These are phyloP conservation scores for Rhizophagus sp. DNA, from an alignment of 192 early-diverging fungal genomes.

Conservation along the genomic window DNA sequence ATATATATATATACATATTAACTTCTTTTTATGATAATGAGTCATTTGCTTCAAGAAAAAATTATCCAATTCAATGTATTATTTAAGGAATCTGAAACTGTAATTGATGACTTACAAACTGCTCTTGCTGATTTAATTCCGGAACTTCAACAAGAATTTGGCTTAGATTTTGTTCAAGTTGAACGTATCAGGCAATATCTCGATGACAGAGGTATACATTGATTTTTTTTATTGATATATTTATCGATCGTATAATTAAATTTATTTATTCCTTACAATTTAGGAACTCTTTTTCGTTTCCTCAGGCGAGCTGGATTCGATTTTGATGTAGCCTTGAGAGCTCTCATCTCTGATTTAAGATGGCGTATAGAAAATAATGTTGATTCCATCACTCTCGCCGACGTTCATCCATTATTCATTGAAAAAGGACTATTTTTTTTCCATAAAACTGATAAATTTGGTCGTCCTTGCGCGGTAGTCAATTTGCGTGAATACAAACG, in stretches of 20 bases:
- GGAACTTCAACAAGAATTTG: constrained; percentile 5
- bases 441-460: constrained; percentile 39
- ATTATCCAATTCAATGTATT: constrained; percentile 6
- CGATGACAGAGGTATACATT: constrained; percentile 18
- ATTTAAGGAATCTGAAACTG: constrained; percentile 22
- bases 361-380: constrained; percentile 41
- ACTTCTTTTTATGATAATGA: constrained; percentile 20
- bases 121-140: constrained; percentile 2
- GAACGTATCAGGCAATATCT: constrained; percentile 30
- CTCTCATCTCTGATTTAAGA: constrained; percentile 36
- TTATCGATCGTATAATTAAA: neutral
- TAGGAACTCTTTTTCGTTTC: constrained; percentile 52
- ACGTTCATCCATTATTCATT: constrained; percentile 33
- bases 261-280: neutral
- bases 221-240: neutral
- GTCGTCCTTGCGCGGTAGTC: constrained; percentile 41
- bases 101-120: constrained; percentile 19
- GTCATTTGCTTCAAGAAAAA: constrained; percentile 22
- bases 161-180: constrained; percentile 27
- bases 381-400: constrained; percentile 21
- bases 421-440: constrained; percentile 43
- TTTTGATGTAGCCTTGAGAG: constrained; percentile 25
- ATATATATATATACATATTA: neutral
- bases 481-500: constrained; percentile 34
- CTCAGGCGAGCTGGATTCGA: constrained; percentile 33